Percentiles rank a stretch among this genome's conserved stretches.
Evolutionary conservation across 2,329 filamentous ascomycete genomes (phyloP).

Genomic region (Camptophora hylomeconis): DNA sequence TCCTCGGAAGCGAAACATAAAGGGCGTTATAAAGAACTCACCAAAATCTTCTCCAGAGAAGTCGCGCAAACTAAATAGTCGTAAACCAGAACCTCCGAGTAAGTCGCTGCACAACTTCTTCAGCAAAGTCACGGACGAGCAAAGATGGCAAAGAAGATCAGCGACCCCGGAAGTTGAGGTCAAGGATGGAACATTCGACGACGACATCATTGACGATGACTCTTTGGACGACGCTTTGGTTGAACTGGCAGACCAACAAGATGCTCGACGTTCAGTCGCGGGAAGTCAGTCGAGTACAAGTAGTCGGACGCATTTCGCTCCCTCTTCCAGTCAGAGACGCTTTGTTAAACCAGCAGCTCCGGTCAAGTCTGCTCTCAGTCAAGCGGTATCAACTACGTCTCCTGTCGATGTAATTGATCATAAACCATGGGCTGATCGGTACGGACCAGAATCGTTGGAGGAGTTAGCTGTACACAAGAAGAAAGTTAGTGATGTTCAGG

Average conservation of each 20-base stretch:
- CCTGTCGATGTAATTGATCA: constrained; percentile 31
- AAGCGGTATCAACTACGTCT: constrained; percentile 3
- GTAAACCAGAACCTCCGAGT: constrained; percentile 12
- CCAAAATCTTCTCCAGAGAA: constrained; percentile 24
- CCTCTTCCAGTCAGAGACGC: constrained; percentile 14
- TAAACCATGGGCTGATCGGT: constrained; percentile 79
- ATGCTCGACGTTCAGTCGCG: background rate
- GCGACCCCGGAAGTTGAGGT: constrained; percentile 14
- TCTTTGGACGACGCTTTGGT: constrained; percentile 25
- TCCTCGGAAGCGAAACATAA: constrained; percentile 4
- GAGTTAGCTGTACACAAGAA: constrained; percentile 91
- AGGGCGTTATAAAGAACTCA: constrained; percentile 1
- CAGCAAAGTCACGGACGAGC: constrained; percentile 24
- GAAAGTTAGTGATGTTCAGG: constrained; percentile 75
- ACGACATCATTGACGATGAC: constrained; percentile 22
- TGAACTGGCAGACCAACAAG: constrained; percentile 16
- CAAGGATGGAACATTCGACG: constrained; percentile 14
- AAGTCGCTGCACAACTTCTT: constrained; percentile 31
- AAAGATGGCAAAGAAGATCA: constrained; percentile 25
- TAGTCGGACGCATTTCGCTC: constrained; percentile 6
- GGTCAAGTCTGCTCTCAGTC: no score
- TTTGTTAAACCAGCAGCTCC: constrained; percentile 9
- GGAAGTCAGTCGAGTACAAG: constrained; percentile 5
- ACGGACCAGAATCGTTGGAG: constrained; percentile 58
- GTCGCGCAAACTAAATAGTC: constrained; percentile 14